Conservation (phyloP, 306 rosid genomes). For the Elaeagnus macrophylla region DNA sequence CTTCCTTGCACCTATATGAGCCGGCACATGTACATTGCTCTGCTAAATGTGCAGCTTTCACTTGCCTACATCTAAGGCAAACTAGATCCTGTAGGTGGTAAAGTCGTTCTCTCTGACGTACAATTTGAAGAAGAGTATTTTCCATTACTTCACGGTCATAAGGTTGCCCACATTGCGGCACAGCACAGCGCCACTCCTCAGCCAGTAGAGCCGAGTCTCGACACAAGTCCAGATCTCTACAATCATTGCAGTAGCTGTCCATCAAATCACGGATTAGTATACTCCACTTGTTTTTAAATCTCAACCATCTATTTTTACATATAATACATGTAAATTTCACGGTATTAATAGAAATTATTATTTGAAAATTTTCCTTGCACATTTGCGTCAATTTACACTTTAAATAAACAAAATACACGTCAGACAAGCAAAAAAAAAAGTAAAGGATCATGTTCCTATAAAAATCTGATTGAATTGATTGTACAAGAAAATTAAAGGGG, state of each 20-base stretch:
- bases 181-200: constrained; percentile 76
- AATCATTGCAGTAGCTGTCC: constrained; percentile 74
- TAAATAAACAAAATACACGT: no score
- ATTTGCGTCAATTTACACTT: no score
- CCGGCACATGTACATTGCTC: constrained; percentile 83
- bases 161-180: constrained; percentile 87
- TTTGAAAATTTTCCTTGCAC: no score
- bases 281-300: neutral
- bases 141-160: constrained; percentile 76
- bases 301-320: no score
- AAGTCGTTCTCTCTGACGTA: constrained; percentile 71
- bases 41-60: constrained; percentile 78
- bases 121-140: constrained; percentile 62
- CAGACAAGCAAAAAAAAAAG: no score
- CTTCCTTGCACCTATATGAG: constrained; percentile 68
- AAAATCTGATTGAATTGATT: no score
- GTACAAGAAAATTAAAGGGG: no score
- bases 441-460: no score
- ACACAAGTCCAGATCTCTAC: constrained; percentile 82
- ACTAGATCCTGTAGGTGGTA: constrained; percentile 81
- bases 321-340: neutral
- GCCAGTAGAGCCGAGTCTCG: constrained; percentile 55
- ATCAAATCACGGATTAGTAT: neutral
- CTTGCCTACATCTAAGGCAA: constrained; percentile 58
- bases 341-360: no score